phyloP scores from a whole-genome alignment of 352 stramenopile species.

The Pythium aphanidermatum region DNA sequence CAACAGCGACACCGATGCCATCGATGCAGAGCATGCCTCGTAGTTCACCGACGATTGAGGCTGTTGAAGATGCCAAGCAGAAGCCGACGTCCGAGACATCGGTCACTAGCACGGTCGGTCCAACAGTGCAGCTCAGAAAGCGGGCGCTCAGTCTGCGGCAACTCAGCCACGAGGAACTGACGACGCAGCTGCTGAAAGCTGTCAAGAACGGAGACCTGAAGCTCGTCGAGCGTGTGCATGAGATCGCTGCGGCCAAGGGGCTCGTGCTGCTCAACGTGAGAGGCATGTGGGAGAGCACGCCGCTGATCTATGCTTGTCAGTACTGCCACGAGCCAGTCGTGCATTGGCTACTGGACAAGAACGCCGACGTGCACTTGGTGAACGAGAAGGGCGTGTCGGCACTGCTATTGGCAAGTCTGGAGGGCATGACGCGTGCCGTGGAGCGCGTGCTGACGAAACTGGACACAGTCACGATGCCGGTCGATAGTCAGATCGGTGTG shows the following conservation, averaged over 20 bases:
- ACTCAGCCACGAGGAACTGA: slow-evolving; percentile 37
- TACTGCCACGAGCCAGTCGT: slow-evolving; percentile 51
- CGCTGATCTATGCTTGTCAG: slow-evolving; percentile 67
- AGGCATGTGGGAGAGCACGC: slow-evolving; percentile 82
- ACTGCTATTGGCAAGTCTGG: slow-evolving; percentile 61
- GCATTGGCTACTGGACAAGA: slow-evolving; percentile 45
- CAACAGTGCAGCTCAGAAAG: slow-evolving; percentile 2
- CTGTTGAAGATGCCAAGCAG: slow-evolving; percentile 5
- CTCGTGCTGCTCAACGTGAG: slow-evolving; percentile 45
- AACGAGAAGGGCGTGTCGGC: slow-evolving; percentile 74
- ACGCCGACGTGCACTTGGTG: slow-evolving; percentile 30
- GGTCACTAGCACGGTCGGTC: background rate
- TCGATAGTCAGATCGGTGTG: slow-evolving; percentile 52
- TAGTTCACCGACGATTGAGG: slow-evolving; percentile 10
- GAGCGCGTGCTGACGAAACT: slow-evolving; percentile 26
- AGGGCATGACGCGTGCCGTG: slow-evolving; percentile 45
- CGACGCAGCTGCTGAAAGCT: slow-evolving; percentile 57
- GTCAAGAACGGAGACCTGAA: slow-evolving; percentile 51
- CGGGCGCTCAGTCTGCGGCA: slow-evolving; percentile 5
- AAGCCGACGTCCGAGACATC: background rate
- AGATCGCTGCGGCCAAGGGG: slow-evolving; percentile 2
- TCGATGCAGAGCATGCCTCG: background rate
- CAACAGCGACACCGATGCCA: no score
- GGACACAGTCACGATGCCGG: background rate
- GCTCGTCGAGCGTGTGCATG: slow-evolving; percentile 29